Evolutionary conservation across 169 alveolate species (phyloP).

Genomic region (Plasmodium gaboni): DNA sequence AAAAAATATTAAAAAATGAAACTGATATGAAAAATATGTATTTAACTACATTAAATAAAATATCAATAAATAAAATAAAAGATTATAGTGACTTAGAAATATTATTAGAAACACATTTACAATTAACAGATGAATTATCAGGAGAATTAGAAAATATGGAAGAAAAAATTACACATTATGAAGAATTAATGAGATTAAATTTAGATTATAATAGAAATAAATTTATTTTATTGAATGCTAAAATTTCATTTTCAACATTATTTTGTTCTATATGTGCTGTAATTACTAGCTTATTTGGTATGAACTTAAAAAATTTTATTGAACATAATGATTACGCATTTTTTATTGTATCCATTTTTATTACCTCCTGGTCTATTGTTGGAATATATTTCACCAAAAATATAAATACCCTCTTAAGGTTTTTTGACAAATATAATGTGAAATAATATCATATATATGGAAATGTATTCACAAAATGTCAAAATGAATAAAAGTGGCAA

Average conservation of each 20-base stretch:
- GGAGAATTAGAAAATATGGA: conserved; percentile 60
- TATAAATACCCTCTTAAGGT: conserved; percentile 32
- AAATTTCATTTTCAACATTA: conserved; percentile 51
- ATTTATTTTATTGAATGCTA: conserved; percentile 57
- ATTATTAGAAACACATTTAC: conserved; percentile 62
- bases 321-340: conserved; percentile 56
- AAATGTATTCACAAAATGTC: neutral
- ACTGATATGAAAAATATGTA: conserved; percentile 56
- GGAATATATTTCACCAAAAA: conserved; percentile 39
- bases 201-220: conserved; percentile 66
- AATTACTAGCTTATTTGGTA: conserved; percentile 57
- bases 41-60: conserved; percentile 16
- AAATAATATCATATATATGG: neutral
- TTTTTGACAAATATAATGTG: conserved; percentile 27
- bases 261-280: conserved; percentile 52
- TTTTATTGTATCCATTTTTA: conserved; percentile 24
- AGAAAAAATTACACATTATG: conserved; percentile 67
- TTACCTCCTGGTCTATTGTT: conserved; percentile 25
- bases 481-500: too few species aligned
- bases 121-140: conserved; percentile 59
- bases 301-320: conserved; percentile 57
- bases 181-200: conserved; percentile 60
- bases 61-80: neutral
- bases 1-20: conserved; percentile 38
- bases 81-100: conserved; percentile 52